phyloP scores from a whole-genome alignment of 179 eudicot species.

The Beta lomatogona region DNA sequence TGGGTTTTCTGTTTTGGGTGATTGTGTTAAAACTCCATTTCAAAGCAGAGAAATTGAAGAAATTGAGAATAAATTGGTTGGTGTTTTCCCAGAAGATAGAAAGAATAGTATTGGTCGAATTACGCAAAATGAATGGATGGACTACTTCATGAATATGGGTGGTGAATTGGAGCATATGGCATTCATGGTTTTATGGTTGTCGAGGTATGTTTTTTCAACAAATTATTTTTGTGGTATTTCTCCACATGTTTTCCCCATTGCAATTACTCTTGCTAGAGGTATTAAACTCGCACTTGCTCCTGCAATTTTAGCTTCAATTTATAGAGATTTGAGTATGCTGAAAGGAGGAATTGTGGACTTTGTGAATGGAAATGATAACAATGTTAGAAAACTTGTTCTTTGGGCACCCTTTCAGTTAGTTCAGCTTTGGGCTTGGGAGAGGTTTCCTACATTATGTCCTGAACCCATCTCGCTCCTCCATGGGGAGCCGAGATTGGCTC shows the following conservation, averaged over 20 bases:
- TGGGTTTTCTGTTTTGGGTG: constrained; percentile 36
- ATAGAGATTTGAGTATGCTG: background rate
- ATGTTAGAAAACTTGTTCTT: background rate
- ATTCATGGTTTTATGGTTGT: constrained; percentile 45
- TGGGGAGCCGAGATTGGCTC: too few relatives aligned
- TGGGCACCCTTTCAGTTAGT: constrained; percentile 31
- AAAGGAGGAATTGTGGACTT: background rate
- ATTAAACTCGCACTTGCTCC: background rate
- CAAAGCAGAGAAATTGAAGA: background rate
- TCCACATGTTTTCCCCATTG: constrained; percentile 26
- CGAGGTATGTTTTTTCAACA: constrained; percentile 40
- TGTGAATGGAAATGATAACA: background rate
- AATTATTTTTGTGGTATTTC: background rate
- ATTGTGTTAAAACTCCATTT: background rate
- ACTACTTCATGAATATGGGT: constrained; percentile 29
- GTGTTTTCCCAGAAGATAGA: background rate
- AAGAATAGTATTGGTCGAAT: constrained; percentile 30
- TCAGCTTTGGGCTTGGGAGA: constrained; percentile 53
- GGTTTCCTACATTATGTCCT: constrained; percentile 20
- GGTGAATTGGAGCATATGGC: constrained; percentile 42
- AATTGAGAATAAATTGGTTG: constrained; percentile 5
- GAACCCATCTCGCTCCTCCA: too few relatives aligned
- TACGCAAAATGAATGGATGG: too few relatives aligned
- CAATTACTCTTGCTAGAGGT: background rate
- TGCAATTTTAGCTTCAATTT: background rate